These are phyloP conservation scores for Quercus tomentella DNA, from an alignment of 331 rosid genomes.

Conservation along the genomic window DNA sequence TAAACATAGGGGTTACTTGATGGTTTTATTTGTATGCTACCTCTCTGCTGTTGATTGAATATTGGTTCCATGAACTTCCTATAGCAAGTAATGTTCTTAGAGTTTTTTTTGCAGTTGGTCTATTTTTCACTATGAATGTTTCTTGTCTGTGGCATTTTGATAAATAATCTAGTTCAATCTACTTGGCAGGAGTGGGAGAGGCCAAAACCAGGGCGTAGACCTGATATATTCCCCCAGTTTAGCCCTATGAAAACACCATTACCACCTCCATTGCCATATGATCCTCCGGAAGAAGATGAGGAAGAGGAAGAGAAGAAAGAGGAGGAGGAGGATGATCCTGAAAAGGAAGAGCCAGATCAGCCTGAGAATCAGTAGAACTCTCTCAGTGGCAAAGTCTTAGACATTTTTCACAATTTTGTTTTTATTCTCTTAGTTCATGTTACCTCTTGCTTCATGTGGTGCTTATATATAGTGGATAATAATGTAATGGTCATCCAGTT, in stretches of 20 bases:
- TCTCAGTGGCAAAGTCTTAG: neutral
- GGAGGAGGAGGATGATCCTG: constrained; percentile 72
- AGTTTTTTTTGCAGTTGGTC: neutral
- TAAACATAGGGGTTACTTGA: neutral
- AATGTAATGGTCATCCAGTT: neutral
- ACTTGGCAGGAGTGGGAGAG: constrained; percentile 76
- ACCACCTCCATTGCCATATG: constrained; percentile 76
- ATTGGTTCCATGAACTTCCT: neutral
- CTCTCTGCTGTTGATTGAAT: too few relatives aligned
- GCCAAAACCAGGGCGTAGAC: constrained; percentile 81
- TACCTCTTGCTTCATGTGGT: neutral
- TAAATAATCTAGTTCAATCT: neutral
- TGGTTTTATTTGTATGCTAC: neutral
- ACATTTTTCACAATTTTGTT: neutral
- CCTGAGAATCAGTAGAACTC: constrained; percentile 25
- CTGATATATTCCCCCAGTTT: constrained; percentile 87
- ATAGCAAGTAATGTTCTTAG: neutral
- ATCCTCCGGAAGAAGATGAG: constrained; percentile 83
- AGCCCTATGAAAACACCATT: constrained; percentile 91
- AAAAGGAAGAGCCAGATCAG: constrained; percentile 35
- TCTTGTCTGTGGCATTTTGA: neutral
- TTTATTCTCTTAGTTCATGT: neutral
- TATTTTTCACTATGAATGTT: neutral
- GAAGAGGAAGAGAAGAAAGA: constrained; percentile 72
- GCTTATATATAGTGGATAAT: neutral